Base-by-base conservation (phyloP, 495 filamentous ascomycete genomes). In the Lasiosphaeria ovina region DNA sequence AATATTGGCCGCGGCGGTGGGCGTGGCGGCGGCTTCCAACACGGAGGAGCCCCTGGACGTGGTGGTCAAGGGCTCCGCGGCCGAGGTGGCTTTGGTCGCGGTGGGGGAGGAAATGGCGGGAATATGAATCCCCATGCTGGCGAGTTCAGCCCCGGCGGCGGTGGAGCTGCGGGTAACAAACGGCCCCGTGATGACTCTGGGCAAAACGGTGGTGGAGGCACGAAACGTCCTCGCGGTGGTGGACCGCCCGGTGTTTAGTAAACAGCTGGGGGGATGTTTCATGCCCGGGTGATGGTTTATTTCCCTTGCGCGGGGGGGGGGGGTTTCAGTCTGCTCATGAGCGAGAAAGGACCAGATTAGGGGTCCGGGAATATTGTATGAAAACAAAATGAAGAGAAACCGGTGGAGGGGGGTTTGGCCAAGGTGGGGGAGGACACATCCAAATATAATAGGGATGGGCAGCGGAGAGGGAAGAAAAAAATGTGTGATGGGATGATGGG, bases 111-210 rank as follows among this genome's bases (percentile, higher is more conserved):
- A 4, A n/a, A n/a, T 14, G 44, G 44, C 44, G 12, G 12, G 12
- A 47, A 47, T n/a, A 16, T 72, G 60, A 72, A 72, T 36, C 69
- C 69, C 3, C 24, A 54, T 60, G 69, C 69, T 12, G 69, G 69
- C 1, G 69, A 72, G 35, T 72, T 72, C 31, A 66, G 38, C 14
- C 69, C 69, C 4, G 51, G 38, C 16, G 2, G 24, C 24, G 2
- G 24, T 24, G 62, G 51, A 12, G 59, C 49, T 31, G 61, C 67
- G 3, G 69, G 69, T 16, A 66, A 65, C 55, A 72, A 72, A 62
- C 57, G 69, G 49, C 69, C 65, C 11, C 57, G 69, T 32, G 68
- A 55, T 10, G 57, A 63, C 34, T 35, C 24, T 32, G 59, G 53
- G 10, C 49, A 14, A 31, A 53, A 42, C 34, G 55, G 48, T 4